A percentile compares a stretch with the other conserved stretches of the same genome.
phyloP scores from a whole-genome alignment of 2,329 filamentous ascomycete genomes.

The Cadophora luteo-olivacea region DNA sequence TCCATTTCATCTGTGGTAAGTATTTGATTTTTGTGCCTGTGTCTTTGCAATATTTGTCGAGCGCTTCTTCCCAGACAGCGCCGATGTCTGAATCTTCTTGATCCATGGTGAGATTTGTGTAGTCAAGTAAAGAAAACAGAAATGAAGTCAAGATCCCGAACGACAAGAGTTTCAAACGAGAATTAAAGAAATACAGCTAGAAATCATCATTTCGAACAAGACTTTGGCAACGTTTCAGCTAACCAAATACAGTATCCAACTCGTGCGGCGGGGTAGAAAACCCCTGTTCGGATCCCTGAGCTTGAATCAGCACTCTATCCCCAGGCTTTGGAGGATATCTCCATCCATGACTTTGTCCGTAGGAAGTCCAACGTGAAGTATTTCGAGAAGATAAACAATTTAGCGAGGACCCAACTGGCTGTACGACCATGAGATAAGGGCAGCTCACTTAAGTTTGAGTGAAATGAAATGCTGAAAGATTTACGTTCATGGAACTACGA shows the following conservation, averaged over 20 bases:
- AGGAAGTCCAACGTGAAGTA: too few relatives aligned
- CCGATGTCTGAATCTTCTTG: not conserved
- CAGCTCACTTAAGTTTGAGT: too few relatives aligned
- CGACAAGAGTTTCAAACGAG: not conserved
- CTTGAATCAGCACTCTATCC: not conserved
- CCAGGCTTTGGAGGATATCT: not conserved
- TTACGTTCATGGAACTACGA: too few relatives aligned
- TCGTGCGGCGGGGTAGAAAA: not conserved
- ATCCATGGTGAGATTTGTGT: not conserved
- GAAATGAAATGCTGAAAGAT: too few relatives aligned
- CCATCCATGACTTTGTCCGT: not conserved
- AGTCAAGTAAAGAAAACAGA: not conserved
- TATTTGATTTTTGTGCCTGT: constrained; percentile 18
- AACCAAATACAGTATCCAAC: not conserved
- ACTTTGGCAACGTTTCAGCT: not conserved
- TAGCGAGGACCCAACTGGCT: too few relatives aligned
- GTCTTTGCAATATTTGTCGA: constrained; percentile 11
- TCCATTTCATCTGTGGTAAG: constrained; percentile 20
- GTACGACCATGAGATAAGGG: too few relatives aligned
- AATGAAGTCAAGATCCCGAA: not conserved
- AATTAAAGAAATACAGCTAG: not conserved
- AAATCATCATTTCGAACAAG: not conserved
- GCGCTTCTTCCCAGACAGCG: constrained; percentile 9
- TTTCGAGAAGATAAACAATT: too few relatives aligned
- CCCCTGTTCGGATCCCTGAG: not conserved